Conservation (phyloP, 2,329 filamentous ascomycete species). For the Apiospora arundinis region DNA sequence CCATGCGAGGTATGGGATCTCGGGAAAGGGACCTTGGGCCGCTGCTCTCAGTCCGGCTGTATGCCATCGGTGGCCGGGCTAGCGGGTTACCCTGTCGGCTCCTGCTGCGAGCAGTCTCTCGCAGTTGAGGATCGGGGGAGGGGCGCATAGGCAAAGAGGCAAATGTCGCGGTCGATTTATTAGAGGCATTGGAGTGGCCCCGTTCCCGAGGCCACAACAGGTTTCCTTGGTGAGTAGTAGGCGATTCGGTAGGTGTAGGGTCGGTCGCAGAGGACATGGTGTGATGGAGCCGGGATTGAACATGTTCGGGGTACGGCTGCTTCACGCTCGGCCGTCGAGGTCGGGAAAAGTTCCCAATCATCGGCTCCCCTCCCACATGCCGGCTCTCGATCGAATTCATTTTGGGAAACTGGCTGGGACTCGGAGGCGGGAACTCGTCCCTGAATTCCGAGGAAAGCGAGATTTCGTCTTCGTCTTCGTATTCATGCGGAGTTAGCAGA, state of each 20-base stretch:
- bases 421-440: slow-evolving; percentile 34
- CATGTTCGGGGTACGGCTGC: slow-evolving; percentile 46
- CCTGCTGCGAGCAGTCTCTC: slow-evolving; percentile 33
- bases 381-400: slow-evolving; percentile 40
- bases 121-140: slow-evolving; percentile 46
- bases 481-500: slow-evolving; percentile 26
- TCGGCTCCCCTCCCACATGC: slow-evolving; percentile 39
- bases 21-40: slow-evolving; percentile 43
- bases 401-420: slow-evolving; percentile 31
- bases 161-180: slow-evolving; percentile 52
- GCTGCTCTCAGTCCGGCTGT: slow-evolving; percentile 45
- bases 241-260: slow-evolving; percentile 30
- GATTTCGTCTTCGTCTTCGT: slow-evolving; percentile 5
- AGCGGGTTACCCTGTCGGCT: slow-evolving; percentile 34
- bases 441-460: slow-evolving; percentile 29
- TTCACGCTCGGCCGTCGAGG: slow-evolving; percentile 61
- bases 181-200: slow-evolving; percentile 55
- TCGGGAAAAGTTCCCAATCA: slow-evolving; percentile 65
- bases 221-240: slow-evolving; percentile 27
- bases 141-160: slow-evolving; percentile 49
- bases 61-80: slow-evolving; percentile 39
- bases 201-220: slow-evolving; percentile 52
- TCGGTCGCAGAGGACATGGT: slow-evolving; percentile 33
- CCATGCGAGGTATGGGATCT: slow-evolving; percentile 47
- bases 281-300: slow-evolving; percentile 39